Conservation (phyloP, 2,329 filamentous ascomycete genomes). For the Claviceps spartinae region DNA sequence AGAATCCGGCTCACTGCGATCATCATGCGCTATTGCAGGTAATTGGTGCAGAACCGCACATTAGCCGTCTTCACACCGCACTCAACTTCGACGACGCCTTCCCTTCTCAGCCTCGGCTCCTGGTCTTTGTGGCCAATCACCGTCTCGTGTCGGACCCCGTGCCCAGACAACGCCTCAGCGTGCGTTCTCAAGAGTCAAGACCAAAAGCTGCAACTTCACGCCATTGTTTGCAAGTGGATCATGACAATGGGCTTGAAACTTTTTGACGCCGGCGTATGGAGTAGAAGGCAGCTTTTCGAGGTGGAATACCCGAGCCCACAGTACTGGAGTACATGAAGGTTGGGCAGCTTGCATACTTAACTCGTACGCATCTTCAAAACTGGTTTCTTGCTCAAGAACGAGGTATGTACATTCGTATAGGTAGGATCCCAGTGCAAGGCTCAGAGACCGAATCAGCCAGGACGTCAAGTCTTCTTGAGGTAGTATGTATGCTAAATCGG, state of each 20-base stretch:
- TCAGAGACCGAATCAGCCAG: no score
- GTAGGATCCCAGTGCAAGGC: no score
- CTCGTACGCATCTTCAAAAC: no score
- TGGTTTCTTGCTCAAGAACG: no score
- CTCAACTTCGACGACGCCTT: background rate
- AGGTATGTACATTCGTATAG: no score
- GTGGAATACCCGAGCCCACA: no score
- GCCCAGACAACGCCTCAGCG: constrained; percentile 8
- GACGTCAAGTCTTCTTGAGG: no score
- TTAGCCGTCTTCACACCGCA: background rate
- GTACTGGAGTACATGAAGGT: no score
- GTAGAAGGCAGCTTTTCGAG: no score
- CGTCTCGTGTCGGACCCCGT: constrained; percentile 16
- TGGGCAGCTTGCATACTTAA: no score
- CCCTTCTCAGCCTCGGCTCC: background rate
- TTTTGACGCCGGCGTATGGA: background rate
- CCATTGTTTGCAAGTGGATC: background rate
- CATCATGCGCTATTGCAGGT: background rate
- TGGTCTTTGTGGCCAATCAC: constrained; percentile 15
- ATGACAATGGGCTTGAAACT: background rate
- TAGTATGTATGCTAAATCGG: no score
- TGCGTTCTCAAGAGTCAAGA: background rate
- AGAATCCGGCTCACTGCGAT: no score
- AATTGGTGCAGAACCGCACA: background rate
- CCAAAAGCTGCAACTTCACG: background rate